Evolutionary conservation across 148 eudicot genomes (phyloP), one percentile per base, ranked within the genome.

Genomic region (Selenicereus undatus): DNA sequence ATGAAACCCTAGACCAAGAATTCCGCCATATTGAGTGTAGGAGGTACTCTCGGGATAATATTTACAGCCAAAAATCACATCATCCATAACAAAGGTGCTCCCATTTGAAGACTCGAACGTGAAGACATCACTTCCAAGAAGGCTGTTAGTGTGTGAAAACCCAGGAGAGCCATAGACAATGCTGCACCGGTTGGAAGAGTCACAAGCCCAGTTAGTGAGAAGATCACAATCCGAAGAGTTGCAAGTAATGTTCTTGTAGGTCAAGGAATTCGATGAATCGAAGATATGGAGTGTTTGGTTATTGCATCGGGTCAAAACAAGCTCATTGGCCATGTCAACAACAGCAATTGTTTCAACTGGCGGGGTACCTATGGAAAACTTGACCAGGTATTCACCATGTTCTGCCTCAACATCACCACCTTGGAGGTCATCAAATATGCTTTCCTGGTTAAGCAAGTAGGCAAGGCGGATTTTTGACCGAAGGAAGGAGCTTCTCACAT

Each of bases 61-160:
- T 76, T 52, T n/a, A 52, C 79, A 52, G 26, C 83, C 83, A 54
- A 76, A 81, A 11, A 36, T 76, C 56, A 81, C 69, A 24, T 69
- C 72, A 35, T 68, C 26, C 24, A 81, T 8, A 36, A 65, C 69
- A 39, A 68, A 35, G 27, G 20, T 54, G 24, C 30, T 74, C 14
- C 69, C 79, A 76, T 76, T 39, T 18, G 83, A 81, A 22, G 83
- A 35, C 76, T 76, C 69, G 14, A 81, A 69, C 50, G 79, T 52
- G 27, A 81, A 76, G 70, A n/a, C n/a, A 81, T 81, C 83, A 1
- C 79, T 81, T 54, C 83, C 83, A 52, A 81, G 79, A 75, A 81
- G 75, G 56, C 75, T 70, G 14, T 75, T 51, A 1, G 75, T 4
- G 2, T 11, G 72, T 42, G 76, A 52, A 71, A 79, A 32, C 24